A percentile compares a stretch with the other conserved stretches of the same genome.
These are phyloP conservation scores for Erythrobasidium yunnanense DNA, from an alignment of 768 basidiomycete genomes.

Conservation along the genomic window DNA sequence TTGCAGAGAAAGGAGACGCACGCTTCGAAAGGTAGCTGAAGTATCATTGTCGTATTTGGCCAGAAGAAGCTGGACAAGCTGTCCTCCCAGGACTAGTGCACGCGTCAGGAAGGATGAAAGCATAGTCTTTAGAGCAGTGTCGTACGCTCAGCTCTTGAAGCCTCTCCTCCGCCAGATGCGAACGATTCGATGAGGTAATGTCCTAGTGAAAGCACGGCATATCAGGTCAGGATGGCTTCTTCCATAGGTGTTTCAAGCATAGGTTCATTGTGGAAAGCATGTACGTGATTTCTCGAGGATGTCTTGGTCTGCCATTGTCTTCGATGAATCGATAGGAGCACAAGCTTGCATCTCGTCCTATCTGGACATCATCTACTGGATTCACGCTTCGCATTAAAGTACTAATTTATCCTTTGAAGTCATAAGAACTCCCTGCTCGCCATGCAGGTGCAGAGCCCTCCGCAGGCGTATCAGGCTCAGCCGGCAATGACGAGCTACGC, in stretches of 20 bases:
- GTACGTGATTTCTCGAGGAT: slow-evolving; percentile 4
- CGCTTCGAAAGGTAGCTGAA: slow-evolving; percentile 58
- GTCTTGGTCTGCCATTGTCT: slow-evolving; percentile 10
- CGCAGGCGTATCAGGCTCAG: too few species aligned
- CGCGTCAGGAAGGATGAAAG: background rate
- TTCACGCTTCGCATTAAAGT: too few species aligned
- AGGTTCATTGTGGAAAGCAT: background rate
- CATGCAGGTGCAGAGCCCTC: too few species aligned
- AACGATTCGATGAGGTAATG: slow-evolving; percentile 23
- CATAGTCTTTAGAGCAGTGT: background rate
- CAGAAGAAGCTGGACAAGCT: slow-evolving; percentile 43
- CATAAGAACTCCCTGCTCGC: too few species aligned
- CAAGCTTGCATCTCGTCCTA: background rate
- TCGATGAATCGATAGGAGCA: background rate
- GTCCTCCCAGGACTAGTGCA: slow-evolving; percentile 48
- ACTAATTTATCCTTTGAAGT: too few species aligned
- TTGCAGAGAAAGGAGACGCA: slow-evolving; percentile 42
- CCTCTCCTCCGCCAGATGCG: slow-evolving; percentile 18
- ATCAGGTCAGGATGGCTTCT: background rate
- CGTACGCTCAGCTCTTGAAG: slow-evolving; percentile 12
- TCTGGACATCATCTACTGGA: too few species aligned
- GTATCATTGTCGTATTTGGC: slow-evolving; percentile 61
- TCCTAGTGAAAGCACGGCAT: slow-evolving; percentile 1
- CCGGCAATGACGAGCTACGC: background rate
- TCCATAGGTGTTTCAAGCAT: background rate